These are phyloP conservation scores for Terfezia claveryi DNA, from an alignment of 495 filamentous ascomycete genomes.

Conservation along the genomic window DNA sequence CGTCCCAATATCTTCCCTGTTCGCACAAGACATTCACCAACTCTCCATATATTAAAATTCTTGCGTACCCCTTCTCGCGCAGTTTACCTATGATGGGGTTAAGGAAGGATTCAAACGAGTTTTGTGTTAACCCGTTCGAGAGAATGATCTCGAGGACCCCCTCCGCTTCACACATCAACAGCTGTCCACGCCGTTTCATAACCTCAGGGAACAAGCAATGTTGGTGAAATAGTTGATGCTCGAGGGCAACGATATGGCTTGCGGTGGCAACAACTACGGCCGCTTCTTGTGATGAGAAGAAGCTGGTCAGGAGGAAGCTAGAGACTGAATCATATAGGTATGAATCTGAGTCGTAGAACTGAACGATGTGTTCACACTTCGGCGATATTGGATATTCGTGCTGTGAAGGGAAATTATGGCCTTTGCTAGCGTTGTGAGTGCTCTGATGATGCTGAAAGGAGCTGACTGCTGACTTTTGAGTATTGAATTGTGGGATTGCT, in stretches of 20 bases:
- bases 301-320: conserved; percentile 19
- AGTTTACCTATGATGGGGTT: not conserved
- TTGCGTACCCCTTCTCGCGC: conserved; percentile 10
- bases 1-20: conserved; percentile 11
- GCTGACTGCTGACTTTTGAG: too few species aligned
- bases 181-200: conserved; percentile 13
- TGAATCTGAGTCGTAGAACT: conserved; percentile 19
- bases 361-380: conserved; percentile 14
- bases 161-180: conserved; percentile 18
- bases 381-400: conserved; percentile 2
- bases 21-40: conserved; percentile 19
- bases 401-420: too few species aligned
- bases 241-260: conserved; percentile 15
- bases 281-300: conserved; percentile 18
- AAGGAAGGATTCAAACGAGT: not conserved
- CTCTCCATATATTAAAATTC: conserved; percentile 18
- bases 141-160: conserved; percentile 9
- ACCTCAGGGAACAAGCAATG: conserved; percentile 15
- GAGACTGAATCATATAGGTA: conserved; percentile 18
- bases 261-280: conserved; percentile 18
- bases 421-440: too few species aligned
- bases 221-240: conserved; percentile 15
- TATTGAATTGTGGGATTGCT: too few species aligned
- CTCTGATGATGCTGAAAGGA: too few species aligned
- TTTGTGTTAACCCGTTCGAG: conserved; percentile 6